Base-by-base conservation (phyloP, 768 basidiomycete species). In the Flagelloscypha sp. region DNA sequence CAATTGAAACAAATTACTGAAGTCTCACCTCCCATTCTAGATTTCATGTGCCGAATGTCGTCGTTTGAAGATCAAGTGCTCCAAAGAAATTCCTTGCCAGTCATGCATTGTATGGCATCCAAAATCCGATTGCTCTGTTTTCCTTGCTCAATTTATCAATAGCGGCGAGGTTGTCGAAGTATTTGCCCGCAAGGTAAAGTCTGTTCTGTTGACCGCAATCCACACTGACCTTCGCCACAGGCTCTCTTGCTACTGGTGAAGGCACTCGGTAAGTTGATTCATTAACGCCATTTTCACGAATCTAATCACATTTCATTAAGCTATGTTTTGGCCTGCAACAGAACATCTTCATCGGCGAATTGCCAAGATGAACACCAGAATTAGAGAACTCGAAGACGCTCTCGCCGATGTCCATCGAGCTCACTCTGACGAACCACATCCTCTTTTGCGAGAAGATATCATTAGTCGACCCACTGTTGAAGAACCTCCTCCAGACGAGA, bases 241-340 rank as follows among this genome's bases (percentile, higher is more conserved):
- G n/a, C n/a, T n/a, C n/a, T 47, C 61, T 84, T n/a, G 72, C 81
- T 0, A 84, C 82, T n/a, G 82, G 82, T 9, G 78, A 84, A 55
- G 80, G 80, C 40, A 82, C 80, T 36, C 70, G 84, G 79, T 75
- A 51, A 7, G 52, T 20, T 46, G 40, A 37, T 21, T 28, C 15
- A 36, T n/a, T 33, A 24, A 17, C 4, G 16, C 20, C 10, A 19
- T 17, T 28, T 42, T 15, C 23, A 13, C 27, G 7, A 21, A 32
- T 17, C 18, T 27, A 27, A 36, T 37, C 35, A 27, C 30, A 36
- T 20, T 33, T 7, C 15, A 6, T 18, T 21, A 24, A 27, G 68
- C 69, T 2, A 76, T 76, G 41, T 75, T 79, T 12, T 60, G 79
- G 24, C 76, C 77, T 4, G 76, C 73, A 7, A 79, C 77, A 5